Percentiles rank a stretch among this genome's conserved stretches.
Conservation (phyloP, 2,329 filamentous ascomycete species). For the Scedosporium boydii region DNA sequence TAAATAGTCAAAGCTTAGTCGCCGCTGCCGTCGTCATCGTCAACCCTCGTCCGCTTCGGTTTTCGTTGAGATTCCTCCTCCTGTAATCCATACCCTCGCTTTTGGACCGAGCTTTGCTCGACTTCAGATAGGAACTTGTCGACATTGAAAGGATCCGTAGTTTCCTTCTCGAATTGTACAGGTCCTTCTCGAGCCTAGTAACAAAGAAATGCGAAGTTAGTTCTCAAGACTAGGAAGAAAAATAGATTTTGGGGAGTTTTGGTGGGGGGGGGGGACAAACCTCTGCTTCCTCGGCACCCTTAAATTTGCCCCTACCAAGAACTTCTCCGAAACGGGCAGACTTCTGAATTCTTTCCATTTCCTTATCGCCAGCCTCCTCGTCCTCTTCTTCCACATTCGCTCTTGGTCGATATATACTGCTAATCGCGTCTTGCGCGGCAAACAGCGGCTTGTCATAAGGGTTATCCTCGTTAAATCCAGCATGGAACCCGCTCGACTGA, state of each 20-base stretch:
- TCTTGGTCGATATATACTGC: slow-evolving; percentile 81
- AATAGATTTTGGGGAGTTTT: not conserved
- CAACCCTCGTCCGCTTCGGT: slow-evolving; percentile 68
- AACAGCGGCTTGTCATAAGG: slow-evolving; percentile 96
- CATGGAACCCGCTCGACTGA: slow-evolving; percentile 80
- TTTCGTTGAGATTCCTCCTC: slow-evolving; percentile 45
- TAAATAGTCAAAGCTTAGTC: too few species aligned
- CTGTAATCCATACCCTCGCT: slow-evolving; percentile 69
- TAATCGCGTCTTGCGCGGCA: slow-evolving; percentile 88
- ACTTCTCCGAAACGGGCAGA: slow-evolving; percentile 76
- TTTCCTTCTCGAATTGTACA: slow-evolving; percentile 92
- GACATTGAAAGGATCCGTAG: slow-evolving; percentile 80
- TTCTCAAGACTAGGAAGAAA: slow-evolving; percentile 5
- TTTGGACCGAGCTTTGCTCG: slow-evolving; percentile 48
- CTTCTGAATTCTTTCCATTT: slow-evolving; percentile 84
- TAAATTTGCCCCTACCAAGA: slow-evolving; percentile 82
- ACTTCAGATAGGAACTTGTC: slow-evolving; percentile 86
- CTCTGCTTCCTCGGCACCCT: slow-evolving; percentile 75
- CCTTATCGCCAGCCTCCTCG: slow-evolving; percentile 68
- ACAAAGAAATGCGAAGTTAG: slow-evolving; percentile 18
- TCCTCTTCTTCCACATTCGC: slow-evolving; percentile 66
- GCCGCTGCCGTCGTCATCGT: slow-evolving; percentile 45
- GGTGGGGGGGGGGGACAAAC: slow-evolving; percentile 33
- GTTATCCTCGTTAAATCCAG: slow-evolving; percentile 95
- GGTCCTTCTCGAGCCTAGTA: slow-evolving; percentile 70